Base-by-base conservation (phyloP, 2,329 filamentous ascomycete species). In the Tolypocladium endophyticum region DNA sequence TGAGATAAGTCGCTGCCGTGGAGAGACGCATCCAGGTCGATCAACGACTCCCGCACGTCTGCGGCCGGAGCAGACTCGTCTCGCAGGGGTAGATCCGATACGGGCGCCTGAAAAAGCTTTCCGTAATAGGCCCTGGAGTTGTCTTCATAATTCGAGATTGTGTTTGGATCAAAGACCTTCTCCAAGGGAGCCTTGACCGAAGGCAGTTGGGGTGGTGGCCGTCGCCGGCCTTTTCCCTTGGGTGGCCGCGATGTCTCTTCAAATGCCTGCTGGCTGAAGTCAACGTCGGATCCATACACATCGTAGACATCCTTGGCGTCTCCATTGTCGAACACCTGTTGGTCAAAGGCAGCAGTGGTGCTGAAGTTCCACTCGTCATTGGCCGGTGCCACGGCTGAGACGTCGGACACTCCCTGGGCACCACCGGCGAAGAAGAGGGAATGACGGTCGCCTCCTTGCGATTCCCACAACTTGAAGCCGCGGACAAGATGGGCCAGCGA, bases 381-480 rank as follows among this genome's bases (percentile, higher is more conserved):
- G 20, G 78, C 76, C 61, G 81, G 66, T 0, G 75, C 75, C 1
- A 76, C 76, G 3, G 77, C 74, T 1, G 72, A 71, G 23, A 79
- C 66, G 33, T 80, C 77, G 1, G 73, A 72, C 16, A 79, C 76
- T 1, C 76, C 80, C 63, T 85, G 82, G 2, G 84, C 85, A 60
- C 85, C 85, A 28, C 81, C 81, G 3, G 78, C 72, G 7, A 79
- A 79, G 63, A 88, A 88, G 0, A 88, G 75, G 20, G 85, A 87
- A 63, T 82, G 83, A 54, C 89, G 82, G 64, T 83, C 84, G 35
- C 89, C 89, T 30, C 89, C 89, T 65, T 84, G 81, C 9, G 85
- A 81, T 70, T 92, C 89, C 89, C 89, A 93, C 25, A 86, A 69
- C 68, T 86, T 87, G 73, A 88, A 93, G 16, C 84, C 86, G 64